These are phyloP conservation scores for Pleurotus tuoliensis DNA, from an alignment of 768 basidiomycete genomes.

Conservation along the genomic window DNA sequence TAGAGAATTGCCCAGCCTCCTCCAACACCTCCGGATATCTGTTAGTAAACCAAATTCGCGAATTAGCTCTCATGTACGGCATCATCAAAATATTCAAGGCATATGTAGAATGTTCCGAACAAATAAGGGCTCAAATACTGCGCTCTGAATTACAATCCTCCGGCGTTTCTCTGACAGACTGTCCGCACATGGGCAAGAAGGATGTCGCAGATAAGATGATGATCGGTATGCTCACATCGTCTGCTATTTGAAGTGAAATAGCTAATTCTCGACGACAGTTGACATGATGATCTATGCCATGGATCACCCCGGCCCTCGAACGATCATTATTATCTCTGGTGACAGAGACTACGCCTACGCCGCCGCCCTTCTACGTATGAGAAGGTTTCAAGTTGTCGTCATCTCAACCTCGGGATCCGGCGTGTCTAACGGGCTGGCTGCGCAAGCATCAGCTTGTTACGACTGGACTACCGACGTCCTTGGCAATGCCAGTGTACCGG, in stretches of 20 bases:
- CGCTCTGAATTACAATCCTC: constrained; percentile 44
- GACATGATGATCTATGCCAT: constrained; percentile 30
- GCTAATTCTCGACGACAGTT: constrained; percentile 10
- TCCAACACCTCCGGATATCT: constrained; percentile 34
- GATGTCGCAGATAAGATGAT: constrained; percentile 50
- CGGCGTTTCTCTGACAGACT: constrained; percentile 39
- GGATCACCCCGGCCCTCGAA: constrained; percentile 41
- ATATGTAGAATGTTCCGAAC: constrained; percentile 41
- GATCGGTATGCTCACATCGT: constrained; percentile 28
- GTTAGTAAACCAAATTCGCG: constrained; percentile 39
- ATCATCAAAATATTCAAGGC: constrained; percentile 48
- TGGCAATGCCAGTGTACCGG: constrained; percentile 10
- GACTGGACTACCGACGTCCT: constrained; percentile 44
- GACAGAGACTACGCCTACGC: constrained; percentile 44
- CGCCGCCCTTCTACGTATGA: constrained; percentile 34
- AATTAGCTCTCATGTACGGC: constrained; percentile 43
- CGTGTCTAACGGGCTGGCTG: constrained; percentile 27
- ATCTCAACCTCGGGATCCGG: constrained; percentile 33
- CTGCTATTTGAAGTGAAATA: constrained; percentile 1
- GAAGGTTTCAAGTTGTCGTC: constrained; percentile 34
- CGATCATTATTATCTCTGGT: constrained; percentile 43
- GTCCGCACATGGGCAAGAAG: constrained; percentile 31
- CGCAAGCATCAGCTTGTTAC: constrained; percentile 43
- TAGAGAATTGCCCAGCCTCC: constrained; percentile 36
- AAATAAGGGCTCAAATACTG: constrained; percentile 25